Base-by-base conservation (phyloP, 2,329 filamentous ascomycete genomes). In the Fusarium verrucosum region DNA sequence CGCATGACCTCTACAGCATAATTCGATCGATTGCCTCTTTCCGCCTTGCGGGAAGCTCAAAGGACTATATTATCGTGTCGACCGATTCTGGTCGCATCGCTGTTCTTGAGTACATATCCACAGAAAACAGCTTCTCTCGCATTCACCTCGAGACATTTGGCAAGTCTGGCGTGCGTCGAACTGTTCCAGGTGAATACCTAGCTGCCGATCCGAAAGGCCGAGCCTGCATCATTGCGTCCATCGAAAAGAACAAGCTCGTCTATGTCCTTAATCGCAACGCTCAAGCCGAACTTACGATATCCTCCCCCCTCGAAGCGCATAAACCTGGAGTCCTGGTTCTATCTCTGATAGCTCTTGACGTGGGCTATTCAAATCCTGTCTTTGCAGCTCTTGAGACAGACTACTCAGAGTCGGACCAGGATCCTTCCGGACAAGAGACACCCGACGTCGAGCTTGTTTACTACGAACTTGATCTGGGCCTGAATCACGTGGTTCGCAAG, bases 191-290 rank as follows among this genome's bases (percentile, higher is more conserved):
- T 60, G 93, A 99, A 77, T 99, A 97, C 74, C 86, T 99, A 25
- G 95, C 94, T 8, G 92, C 92, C 49, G 95, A 99, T 73, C 95
- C 95, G 23, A 97, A 97, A 78, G 95, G 95, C 53, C 88, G 95
- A 80, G 96, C 96, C 52, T 97, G 94, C 74, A 84, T 99, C 75
- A 92, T 98, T 62, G 93, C 95, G 10, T 94, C 94, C 7, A 85
- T 94, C 52, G 96, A 99, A 81, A 99, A 99, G 85, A 99, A 98
- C 82, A 99, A 99, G 82, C 90, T 99, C 53, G 95, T 99, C 69
- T 99, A 99, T 79, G 94, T 99, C 72, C 84, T 99, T 69, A 98
- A 98, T 78, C 90, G 96, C 67, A 96, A 97, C 79, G 87, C 93
- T 4, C 92, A 98, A 78, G 94, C 94, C 17, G 92, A 97, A 77